Evolutionary conservation across 345 rosid genomes (phyloP), one percentile per base, ranked within the genome.

Genomic region (Conringia planisiliqua): DNA sequence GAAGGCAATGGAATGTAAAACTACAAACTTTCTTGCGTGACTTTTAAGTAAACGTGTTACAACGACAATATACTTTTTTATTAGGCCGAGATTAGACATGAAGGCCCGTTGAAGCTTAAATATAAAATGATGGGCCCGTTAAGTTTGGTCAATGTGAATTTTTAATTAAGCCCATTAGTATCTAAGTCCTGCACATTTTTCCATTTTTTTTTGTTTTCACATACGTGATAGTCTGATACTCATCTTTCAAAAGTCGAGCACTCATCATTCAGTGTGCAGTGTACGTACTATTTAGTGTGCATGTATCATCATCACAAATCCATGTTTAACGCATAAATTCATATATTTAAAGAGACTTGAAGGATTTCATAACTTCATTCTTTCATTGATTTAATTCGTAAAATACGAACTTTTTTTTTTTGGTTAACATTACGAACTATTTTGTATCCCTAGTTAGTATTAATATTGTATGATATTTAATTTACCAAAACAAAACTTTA

Each of bases 111-210:
- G 14, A 10, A 51, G 27, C 30, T 30, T 10, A 51, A 10, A 20
- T 20, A 22, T n/a, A 26, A 51, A 14, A 59, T 40, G 26, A 63
- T 22, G 52, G 44, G 40, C 71, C 57, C 29, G 14, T 66, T 74
- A 36, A 16, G 5, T 30, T 52, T 32, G 7, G 40, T 14, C 62
- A 38, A 48, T 12, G 13, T 24, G 43, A 29, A 27, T 3, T 38
- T 56, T 10, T 58, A 35, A 17, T 38, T 46, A 60, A 68, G 73
- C 74, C 79, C 74, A 60, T 40, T 67, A 75, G 29, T 11, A 16
- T 61, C 27, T 5, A 17, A 27, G 10, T 18, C 44, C 7, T 35
- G 5, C 14, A 11, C 14, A 17, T 57, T 27, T 17, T 6, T 29
- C n/a, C n/a, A n/a, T n/a, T 39, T 7, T 11, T 11, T 17, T 44